These are phyloP conservation scores for Endogone sp. DNA, from an alignment of 192 early-diverging fungal genomes.

Conservation along the genomic window DNA sequence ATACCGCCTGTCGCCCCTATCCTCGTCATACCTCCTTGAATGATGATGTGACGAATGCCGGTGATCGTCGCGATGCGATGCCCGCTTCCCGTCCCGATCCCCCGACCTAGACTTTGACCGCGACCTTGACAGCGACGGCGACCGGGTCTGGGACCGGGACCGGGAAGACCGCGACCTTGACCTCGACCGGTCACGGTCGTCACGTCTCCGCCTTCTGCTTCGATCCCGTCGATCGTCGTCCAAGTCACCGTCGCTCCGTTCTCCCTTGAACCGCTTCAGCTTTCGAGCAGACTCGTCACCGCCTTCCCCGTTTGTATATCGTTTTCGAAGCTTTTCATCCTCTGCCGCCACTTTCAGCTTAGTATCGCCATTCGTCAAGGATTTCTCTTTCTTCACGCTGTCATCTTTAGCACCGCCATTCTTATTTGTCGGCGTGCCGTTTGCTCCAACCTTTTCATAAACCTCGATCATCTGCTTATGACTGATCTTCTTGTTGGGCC, in stretches of 20 bases:
- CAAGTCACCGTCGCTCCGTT: neutral
- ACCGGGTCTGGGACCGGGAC: constrained; percentile 14
- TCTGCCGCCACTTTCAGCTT: constrained; percentile 9
- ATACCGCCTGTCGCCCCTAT: constrained; percentile 23
- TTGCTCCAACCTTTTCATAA: constrained; percentile 50
- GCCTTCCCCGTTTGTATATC: constrained; percentile 29
- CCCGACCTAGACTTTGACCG: neutral
- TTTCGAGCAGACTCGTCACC: too few relatives aligned
- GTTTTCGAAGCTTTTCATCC: constrained; percentile 21
- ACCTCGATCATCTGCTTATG: constrained; percentile 47
- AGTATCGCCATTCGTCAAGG: constrained; percentile 14
- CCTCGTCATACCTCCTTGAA: constrained; percentile 16
- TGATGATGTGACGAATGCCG: constrained; percentile 18
- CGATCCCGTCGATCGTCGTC: constrained; percentile 9
- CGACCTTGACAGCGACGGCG: constrained; percentile 7
- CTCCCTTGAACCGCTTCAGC: neutral
- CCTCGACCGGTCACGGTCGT: constrained; percentile 16
- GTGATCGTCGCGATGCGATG: constrained; percentile 16
- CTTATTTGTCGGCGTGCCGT: constrained; percentile 12
- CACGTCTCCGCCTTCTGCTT: constrained; percentile 24
- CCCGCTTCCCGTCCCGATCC: constrained; percentile 5
- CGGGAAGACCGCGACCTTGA: neutral
- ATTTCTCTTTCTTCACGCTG: constrained; percentile 18
- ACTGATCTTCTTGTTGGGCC: constrained; percentile 54
- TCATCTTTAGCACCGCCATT: constrained; percentile 14